Evolutionary conservation across 441 rosid species (phyloP), one percentile per base, ranked within the genome.

Genomic region (Gossypium davidsonii): DNA sequence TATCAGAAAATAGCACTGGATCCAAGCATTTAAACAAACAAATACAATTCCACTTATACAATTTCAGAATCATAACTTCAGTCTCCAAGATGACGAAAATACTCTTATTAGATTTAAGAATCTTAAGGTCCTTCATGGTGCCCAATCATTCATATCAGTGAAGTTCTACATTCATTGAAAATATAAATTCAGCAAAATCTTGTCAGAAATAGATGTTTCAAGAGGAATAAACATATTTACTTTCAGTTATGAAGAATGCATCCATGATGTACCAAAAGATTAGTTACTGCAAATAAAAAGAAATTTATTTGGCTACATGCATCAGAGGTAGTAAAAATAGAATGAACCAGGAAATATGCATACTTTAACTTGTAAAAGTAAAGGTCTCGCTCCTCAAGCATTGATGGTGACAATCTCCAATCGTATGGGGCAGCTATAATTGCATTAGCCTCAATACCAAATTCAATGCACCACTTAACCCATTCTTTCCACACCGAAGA

Each of bases 401-500:
- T 88, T 51, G 97, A 85, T 12, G 99, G 99, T n/a, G 98, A 74
- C 83, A 95, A 81, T 81, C 99, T 90, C 98, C 98, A 95, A 79
- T 95, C 99, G 76, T 91, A 95, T 3, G 99, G 99, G 74, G 79
- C 99, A 76, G 99, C 98, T 68, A 93, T 85, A 52, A 95, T 90
- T 46, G 95, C 93, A 87, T 95, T 90, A 48, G 99, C 91, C 80
- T 93, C 98, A 39, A 95, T 84, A 44, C 99, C 99, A 72, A 95
- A 93, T 85, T 93, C 94, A 75, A 95, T 85, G 81, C 99, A 95
- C 99, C 99, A 95, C 83, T 89, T 93, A 76, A 95, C 82, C 98
- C 99, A 95, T 62, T 95, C 98, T 86, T 93, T 95, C 99, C 99
- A 95, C 37, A 95, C 94, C 0, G 99, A 91, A 49, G 98, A 95